phyloP scores from a whole-genome alignment of 345 rosid species.

The Heritiera fomes region DNA sequence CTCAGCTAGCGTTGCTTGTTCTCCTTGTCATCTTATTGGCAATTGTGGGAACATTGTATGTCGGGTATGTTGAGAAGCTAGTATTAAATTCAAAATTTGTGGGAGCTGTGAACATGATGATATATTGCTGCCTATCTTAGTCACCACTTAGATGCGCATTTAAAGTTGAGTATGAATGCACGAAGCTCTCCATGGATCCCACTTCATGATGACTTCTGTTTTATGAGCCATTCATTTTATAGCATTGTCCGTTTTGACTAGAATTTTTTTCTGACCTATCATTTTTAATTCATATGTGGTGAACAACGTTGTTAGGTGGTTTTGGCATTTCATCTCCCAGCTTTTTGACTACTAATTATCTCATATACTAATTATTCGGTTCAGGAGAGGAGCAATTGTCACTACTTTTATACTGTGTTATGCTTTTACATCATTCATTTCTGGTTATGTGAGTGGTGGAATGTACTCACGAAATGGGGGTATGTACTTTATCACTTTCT shows the following conservation, averaged over 20 bases:
- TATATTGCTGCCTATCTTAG: not conserved
- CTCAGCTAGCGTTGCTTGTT: conserved; percentile 88
- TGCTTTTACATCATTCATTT: conserved; percentile 91
- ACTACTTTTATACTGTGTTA: conserved; percentile 96
- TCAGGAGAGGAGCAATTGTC: conserved; percentile 99
- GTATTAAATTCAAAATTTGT: not conserved
- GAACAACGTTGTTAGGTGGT: not conserved
- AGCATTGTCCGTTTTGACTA: not conserved
- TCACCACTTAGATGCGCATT: not conserved
- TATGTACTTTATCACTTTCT: conserved; percentile 35
- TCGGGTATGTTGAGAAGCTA: conserved; percentile 64
- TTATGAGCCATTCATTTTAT: not conserved
- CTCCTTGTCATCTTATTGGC: conserved; percentile 92
- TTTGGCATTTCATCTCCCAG: not conserved
- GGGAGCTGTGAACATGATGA: not conserved
- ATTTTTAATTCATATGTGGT: not conserved
- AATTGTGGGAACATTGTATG: conserved; percentile 84
- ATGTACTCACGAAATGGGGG: conserved; percentile 99
- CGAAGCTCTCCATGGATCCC: not conserved
- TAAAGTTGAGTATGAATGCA: not conserved
- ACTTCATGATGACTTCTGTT: not conserved
- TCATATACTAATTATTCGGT: conserved; percentile 16
- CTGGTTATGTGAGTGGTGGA: conserved; percentile 99
- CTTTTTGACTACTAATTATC: not conserved
- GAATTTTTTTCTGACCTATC: not conserved